Base-by-base conservation (phyloP, 495 filamentous ascomycete genomes). In the Cryomyces minteri region DNA sequence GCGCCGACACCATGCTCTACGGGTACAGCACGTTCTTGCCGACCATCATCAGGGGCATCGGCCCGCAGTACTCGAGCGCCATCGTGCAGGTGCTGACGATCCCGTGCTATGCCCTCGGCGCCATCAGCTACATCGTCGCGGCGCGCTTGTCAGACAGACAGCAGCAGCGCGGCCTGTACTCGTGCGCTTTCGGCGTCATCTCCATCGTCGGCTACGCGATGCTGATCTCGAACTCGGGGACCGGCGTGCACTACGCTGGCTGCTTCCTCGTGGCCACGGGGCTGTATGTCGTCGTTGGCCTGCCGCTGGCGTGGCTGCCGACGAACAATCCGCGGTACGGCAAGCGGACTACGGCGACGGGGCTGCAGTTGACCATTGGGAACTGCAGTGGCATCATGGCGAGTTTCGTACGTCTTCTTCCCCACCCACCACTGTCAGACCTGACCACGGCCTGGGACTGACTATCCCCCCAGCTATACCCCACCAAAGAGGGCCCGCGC, bases 21-120 rank as follows among this genome's bases (percentile, higher is more conserved):
- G 80, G 79, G 4, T 88, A 74, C 58, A 76, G 71, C 49, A 84
- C 78, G 1, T 88, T 88, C 53, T 63, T 85, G 4, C 82, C 82
- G 0, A 88, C 79, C 25, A 86, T 88, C 51, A 84, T 88, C 61
- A 62, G 72, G 30, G 75, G 68, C 8, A 70, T 84, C 45, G 77
- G 77, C 2, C 54, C 63, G 11, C 48, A 18, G 6, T 84, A 77
- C 71, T 64, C 71, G 0, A 62, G 63, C 0, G 69, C 79, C 0
- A 60, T 81, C 46, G 67, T 80, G 12, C 82, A 88, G 58, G 70
- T 80, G 28, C 70, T 85, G n/a, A 86, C 80, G 0, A 80, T 88
- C 38, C 82, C 82, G 4, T 81, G 78, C 56, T 88, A 85, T 52
- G 70, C 69, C 37, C 56, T 84, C 7, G 82, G 80, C 0, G 79